phyloP scores from a whole-genome alignment of 1,284 basidiomycete species.

The Apiotrichum laibachii region DNA sequence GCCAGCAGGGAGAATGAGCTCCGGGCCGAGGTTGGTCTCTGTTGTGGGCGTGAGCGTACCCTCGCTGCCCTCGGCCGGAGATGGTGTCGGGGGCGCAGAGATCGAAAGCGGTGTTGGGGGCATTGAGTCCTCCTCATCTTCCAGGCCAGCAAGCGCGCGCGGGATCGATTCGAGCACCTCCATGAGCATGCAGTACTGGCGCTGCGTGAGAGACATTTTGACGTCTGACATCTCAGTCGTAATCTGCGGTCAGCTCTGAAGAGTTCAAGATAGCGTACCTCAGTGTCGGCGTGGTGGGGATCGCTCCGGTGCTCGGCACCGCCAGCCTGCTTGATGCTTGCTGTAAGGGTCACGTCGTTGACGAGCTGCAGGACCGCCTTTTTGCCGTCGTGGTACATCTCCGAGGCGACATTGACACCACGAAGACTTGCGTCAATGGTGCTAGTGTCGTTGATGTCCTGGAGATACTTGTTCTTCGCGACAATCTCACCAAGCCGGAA shows the following conservation, averaged over 20 bases:
- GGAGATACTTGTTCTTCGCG: conserved; percentile 74
- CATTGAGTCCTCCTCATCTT: conserved; percentile 40
- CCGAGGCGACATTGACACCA: conserved; percentile 81
- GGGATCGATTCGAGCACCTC: conserved; percentile 71
- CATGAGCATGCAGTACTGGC: conserved; percentile 81
- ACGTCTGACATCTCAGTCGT: conserved; percentile 76
- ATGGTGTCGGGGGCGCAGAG: conserved; percentile 18
- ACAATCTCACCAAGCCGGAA: conserved; percentile 86
- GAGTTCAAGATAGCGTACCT: conserved; percentile 55
- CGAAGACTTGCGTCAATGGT: conserved; percentile 74
- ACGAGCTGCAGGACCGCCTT: conserved; percentile 75
- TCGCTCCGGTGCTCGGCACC: conserved; percentile 52
- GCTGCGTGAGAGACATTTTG: conserved; percentile 81
- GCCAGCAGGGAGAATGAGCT: conserved; percentile 48
- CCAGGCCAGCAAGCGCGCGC: conserved; percentile 57
- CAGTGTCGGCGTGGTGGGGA: conserved; percentile 62
- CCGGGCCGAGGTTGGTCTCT: conserved; percentile 55
- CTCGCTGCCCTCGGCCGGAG: conserved; percentile 9
- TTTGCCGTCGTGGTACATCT: conserved; percentile 57
- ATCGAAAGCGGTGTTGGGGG: conserved; percentile 23
- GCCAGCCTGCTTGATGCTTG: conserved; percentile 64
- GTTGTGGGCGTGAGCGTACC: conserved; percentile 17
- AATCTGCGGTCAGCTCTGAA: conserved; percentile 29
- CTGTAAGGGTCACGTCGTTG: conserved; percentile 80
- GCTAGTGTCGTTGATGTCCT: conserved; percentile 56